phyloP scores from a whole-genome alignment of 352 stramenopile species.

The Pseudoperonospora humuli region DNA sequence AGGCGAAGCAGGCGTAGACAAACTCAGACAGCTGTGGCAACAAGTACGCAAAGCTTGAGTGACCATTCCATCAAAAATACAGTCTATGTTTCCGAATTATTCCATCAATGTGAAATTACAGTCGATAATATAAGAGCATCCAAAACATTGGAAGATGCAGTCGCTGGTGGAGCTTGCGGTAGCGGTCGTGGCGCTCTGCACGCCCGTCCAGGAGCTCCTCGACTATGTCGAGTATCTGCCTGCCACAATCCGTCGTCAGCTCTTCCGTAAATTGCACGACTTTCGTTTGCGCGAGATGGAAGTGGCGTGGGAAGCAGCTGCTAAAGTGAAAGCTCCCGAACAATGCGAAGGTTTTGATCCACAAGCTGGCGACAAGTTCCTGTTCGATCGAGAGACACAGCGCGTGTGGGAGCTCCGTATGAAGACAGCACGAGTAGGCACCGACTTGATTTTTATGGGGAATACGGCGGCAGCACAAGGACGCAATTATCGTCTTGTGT shows the following conservation, averaged over 20 bases:
- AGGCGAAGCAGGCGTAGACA: constrained; percentile 25
- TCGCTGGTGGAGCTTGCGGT: constrained; percentile 30
- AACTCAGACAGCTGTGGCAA: constrained; percentile 27
- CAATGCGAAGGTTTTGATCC: constrained; percentile 15
- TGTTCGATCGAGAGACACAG: constrained; percentile 36
- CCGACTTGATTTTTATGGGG: constrained; percentile 6
- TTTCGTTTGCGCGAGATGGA: constrained; percentile 44
- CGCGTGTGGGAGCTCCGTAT: constrained; percentile 22
- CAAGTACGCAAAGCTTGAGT: constrained; percentile 9
- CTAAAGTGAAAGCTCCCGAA: constrained; percentile 9
- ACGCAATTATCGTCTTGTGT: constrained; percentile 31
- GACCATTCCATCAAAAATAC: neutral
- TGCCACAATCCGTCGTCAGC: constrained; percentile 25
- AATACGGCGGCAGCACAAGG: constrained; percentile 8
- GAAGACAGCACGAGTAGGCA: constrained; percentile 8
- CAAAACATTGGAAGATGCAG: constrained; percentile 4
- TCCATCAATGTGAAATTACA: too few relatives aligned
- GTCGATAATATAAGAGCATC: constrained; percentile 3
- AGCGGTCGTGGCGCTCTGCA: constrained; percentile 17
- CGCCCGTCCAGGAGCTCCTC: constrained; percentile 32
- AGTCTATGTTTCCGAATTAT: too few relatives aligned
- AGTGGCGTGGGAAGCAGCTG: constrained; percentile 25
- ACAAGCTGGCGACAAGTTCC: constrained; percentile 18
- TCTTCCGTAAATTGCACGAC: constrained; percentile 35
- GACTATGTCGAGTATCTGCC: constrained; percentile 39